Base-by-base conservation (phyloP, 169 alveolate genomes). In the Besnoitia besnoiti region DNA sequence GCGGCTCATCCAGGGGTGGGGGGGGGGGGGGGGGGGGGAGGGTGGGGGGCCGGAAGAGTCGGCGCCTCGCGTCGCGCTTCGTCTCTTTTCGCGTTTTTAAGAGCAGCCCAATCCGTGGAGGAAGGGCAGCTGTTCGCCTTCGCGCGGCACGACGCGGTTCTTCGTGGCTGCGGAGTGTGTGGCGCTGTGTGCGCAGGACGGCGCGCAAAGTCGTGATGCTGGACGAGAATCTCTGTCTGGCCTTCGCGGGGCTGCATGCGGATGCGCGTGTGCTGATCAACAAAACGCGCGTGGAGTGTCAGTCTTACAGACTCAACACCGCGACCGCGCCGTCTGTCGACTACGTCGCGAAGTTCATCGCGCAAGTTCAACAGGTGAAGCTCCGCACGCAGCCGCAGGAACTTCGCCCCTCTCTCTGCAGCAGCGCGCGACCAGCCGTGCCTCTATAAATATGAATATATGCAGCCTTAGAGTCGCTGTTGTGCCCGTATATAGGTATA, bases 161-260 rank as follows among this genome's bases (percentile, higher is more conserved):
- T 61, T 19, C 21, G 77, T 61, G 12, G 77, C 10, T 61, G 35
- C 21, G 77, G 30, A 61, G 5, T 10, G 30, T 27, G 30, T 4
- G 30, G 37, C 35, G 24, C 37, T 50, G 30, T 82, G 16, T 73
- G 42, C 27, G 92, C 97, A 49, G 98, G 96, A 95, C 99, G 55
- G 96, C 97, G 87, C 95, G 97, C 79, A 99, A 99, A 95, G 97
- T 99, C 85, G 95, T 97, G 84, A 95, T 96, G 89, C 95, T 99
- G 85, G 99, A 99, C 94, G 98, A 98, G 39, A 97, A 97, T 92
- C 97, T 98, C 55, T 98, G 99, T 46, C 95, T 99, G 94, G 99
- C 99, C 67, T 99, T 99, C 91, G 99, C 99, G 49, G 99, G 99
- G 14, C 97, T 99, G 47, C 98, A 98, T 94, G 99, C 99, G 27